These are phyloP conservation scores for Mycena polygramma DNA, from an alignment of 768 basidiomycete species.

Conservation along the genomic window DNA sequence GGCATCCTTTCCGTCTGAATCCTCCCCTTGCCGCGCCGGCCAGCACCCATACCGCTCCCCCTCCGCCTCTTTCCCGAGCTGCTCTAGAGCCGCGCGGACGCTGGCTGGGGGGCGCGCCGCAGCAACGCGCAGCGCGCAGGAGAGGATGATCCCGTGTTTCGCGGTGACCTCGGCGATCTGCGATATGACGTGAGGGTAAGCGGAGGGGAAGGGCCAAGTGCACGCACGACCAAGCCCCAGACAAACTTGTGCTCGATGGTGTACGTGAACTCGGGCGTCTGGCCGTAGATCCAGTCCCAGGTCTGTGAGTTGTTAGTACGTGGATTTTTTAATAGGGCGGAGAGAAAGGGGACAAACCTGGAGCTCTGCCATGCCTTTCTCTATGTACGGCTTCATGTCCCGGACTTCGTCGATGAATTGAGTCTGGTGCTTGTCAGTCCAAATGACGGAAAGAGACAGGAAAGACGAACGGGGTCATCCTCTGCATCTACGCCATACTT, in stretches of 20 bases:
- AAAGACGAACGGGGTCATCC: slow-evolving; percentile 25
- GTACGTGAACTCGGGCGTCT: slow-evolving; percentile 89
- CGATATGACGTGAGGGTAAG: neutral
- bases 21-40: neutral
- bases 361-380: slow-evolving; percentile 79
- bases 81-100: neutral
- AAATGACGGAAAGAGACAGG: neutral
- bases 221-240: slow-evolving; percentile 66
- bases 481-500: slow-evolving; percentile 63
- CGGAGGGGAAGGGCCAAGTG: neutral
- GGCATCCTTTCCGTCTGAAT: neutral
- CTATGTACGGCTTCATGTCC: slow-evolving; percentile 69
- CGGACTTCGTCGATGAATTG: slow-evolving; percentile 28
- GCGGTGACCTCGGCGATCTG: slow-evolving; percentile 26
- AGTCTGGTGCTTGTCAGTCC: slow-evolving; percentile 6
- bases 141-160: slow-evolving; percentile 31
- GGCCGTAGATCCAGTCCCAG: slow-evolving; percentile 95
- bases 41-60: slow-evolving; percentile 19
- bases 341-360: slow-evolving; percentile 54
- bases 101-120: neutral
- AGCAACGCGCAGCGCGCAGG: slow-evolving; percentile 16
- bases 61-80: slow-evolving; percentile 2
- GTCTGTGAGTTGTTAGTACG: slow-evolving; percentile 60
- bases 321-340: neutral
- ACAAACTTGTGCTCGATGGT: slow-evolving; percentile 56